Evolutionary conservation across 1,139 yeast species (phyloP), one percentile per base, ranked within the genome.

Genomic region (Pichia kudriavzevii): DNA sequence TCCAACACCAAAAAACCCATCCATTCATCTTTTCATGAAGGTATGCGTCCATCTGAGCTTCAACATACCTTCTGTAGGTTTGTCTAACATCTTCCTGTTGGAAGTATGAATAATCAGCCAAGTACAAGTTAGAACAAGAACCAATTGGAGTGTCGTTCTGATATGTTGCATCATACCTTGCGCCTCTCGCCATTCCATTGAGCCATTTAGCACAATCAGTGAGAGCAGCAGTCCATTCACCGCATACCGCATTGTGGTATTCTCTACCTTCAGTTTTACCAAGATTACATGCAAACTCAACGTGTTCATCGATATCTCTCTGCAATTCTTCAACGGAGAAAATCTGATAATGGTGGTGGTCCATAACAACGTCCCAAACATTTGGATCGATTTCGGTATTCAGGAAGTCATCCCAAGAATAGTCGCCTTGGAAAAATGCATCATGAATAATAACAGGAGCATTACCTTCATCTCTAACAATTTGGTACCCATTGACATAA

Each of bases 181-280:
- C 61, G 10, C 81, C 82, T 32, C 70, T 58, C 3, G 69, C 72
- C 6, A 73, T 69, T 32, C 82, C 81, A 48, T 76, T 77, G 23
- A 76, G 49, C 82, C 81, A 77, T 19, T 67, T 68, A 2, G 80
- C 69, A 55, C 83, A 76, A 47, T 77, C 84, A 0, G 82, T 85
- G 47, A 88, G 66, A 2, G 97, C 96, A 14, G 93, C 96, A 21
- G 93, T 71, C 81, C 91, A 91, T 53, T 77, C 84, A 10, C 83
- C 84, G 21, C 73, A 69, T 4, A 76, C 55, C 1, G 71, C 68
- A 35, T 70, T 67, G 42, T 73, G 79, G 38, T 60, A 64, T 11
- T 47, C 49, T 5, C 29, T 26, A 23, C 43, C 41, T 31, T 53
- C 52, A 15, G 43, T 20, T 9, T 26, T 13, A 18, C 59, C 60